A percentile compares a stretch with the other conserved stretches of the same genome.
Evolutionary conservation across 2,329 filamentous ascomycete genomes (phyloP).

Genomic region (Curvularia hawaiiensis): DNA sequence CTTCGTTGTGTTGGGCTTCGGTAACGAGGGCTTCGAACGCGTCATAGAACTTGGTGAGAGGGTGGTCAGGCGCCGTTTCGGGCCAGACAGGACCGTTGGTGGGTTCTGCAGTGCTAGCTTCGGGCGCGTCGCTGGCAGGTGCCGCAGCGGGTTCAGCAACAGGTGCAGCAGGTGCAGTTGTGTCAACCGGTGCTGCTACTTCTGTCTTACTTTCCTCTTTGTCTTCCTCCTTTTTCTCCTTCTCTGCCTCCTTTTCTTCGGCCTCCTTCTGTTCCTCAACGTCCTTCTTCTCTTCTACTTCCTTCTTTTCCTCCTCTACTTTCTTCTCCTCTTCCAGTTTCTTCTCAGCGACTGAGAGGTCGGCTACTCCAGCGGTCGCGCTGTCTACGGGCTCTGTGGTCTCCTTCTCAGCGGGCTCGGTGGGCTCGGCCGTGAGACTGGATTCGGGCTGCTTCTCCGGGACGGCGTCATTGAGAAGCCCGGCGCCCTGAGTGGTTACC

Average conservation of each 20-base stretch:
- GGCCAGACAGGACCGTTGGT: slow-evolving; percentile 41
- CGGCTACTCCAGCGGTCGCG: slow-evolving; percentile 23
- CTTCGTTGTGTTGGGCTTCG: slow-evolving; percentile 69
- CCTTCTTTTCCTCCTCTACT: slow-evolving; percentile 3
- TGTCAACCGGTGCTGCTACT: neutral
- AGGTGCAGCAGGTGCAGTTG: neutral
- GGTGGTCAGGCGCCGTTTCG: slow-evolving; percentile 45
- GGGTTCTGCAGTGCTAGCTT: slow-evolving; percentile 9
- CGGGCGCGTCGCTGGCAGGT: slow-evolving; percentile 10
- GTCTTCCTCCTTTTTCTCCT: slow-evolving; percentile 1
- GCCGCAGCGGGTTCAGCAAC: neutral
- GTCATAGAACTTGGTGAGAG: slow-evolving; percentile 62
- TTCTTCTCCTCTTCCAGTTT: slow-evolving; percentile 18
- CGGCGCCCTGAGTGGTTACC: slow-evolving; percentile 22
- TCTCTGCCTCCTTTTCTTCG: slow-evolving; percentile 8
- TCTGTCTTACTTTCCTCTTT: neutral
- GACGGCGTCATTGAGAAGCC: slow-evolving; percentile 10
- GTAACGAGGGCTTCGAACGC: slow-evolving; percentile 63
- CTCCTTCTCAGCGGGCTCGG: slow-evolving; percentile 22
- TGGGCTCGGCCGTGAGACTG: slow-evolving; percentile 17
- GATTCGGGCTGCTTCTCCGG: slow-evolving; percentile 26
- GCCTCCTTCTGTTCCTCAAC: slow-evolving; percentile 5
- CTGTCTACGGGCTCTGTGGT: slow-evolving; percentile 23
- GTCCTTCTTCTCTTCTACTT: slow-evolving; percentile 18
- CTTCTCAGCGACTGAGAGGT: slow-evolving; percentile 25